phyloP scores from a whole-genome alignment of 495 filamentous ascomycete genomes.

The Lasiosphaeriaceae sp. region DNA sequence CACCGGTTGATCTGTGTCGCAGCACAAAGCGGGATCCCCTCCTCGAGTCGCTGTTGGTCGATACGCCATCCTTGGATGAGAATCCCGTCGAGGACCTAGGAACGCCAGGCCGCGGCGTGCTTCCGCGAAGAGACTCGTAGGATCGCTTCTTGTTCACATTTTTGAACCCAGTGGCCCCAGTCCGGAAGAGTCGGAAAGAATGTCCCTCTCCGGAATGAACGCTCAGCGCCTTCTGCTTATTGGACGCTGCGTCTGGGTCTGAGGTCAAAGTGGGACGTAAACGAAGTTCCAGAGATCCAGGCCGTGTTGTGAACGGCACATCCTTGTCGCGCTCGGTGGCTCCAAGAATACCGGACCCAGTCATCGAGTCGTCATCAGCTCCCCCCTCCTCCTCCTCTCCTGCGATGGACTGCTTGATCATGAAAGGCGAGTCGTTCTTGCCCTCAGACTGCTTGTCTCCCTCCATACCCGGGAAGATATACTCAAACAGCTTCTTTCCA shows the following conservation, averaged over 20 bases:
- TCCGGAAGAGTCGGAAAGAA: conserved; percentile 54
- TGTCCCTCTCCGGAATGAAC: conserved; percentile 43
- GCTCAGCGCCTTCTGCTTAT: conserved; percentile 49
- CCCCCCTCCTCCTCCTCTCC: conserved; percentile 63
- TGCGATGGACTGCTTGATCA: conserved; percentile 72
- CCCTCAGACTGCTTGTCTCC: conserved; percentile 46
- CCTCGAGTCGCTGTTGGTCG: conserved; percentile 46
- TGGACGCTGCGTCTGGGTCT: conserved; percentile 40
- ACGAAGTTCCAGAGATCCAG: conserved; percentile 70
- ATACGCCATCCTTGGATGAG: conserved; percentile 39
- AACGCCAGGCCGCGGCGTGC: conserved; percentile 44
- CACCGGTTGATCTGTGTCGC: conserved; percentile 30
- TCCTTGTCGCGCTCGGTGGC: conserved; percentile 33
- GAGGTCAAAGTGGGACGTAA: conserved; percentile 73
- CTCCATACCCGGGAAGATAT: conserved; percentile 81
- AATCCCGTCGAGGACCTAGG: conserved; percentile 48
- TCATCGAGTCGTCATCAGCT: conserved; percentile 37
- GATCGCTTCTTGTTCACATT: conserved; percentile 58
- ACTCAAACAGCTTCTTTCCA: conserved; percentile 92
- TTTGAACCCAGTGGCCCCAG: conserved; percentile 33
- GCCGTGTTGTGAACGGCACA: conserved; percentile 45
- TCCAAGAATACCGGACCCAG: conserved; percentile 31
- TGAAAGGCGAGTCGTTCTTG: conserved; percentile 71
- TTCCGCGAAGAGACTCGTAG: conserved; percentile 58
- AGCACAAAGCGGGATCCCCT: conserved; percentile 44